Conservation (phyloP, 148 eudicot species). For the Polygonum maritimum region DNA sequence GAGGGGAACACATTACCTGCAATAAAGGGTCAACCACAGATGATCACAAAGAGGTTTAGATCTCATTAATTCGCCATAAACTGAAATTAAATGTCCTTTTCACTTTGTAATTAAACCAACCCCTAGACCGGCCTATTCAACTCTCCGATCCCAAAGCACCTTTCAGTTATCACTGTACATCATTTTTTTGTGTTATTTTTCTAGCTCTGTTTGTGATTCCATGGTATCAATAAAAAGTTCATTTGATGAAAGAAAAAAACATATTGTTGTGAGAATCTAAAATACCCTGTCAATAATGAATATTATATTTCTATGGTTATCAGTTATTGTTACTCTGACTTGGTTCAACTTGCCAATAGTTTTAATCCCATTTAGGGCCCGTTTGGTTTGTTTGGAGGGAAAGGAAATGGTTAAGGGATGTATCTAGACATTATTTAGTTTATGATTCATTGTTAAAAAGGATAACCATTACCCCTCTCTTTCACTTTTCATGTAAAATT, state of each 20-base stretch:
- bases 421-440: too few relatives aligned
- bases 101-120: background rate
- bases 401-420: too few relatives aligned
- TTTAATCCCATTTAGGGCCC: background rate
- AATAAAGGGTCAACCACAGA: slow-evolving; percentile 4
- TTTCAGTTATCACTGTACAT: background rate
- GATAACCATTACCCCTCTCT: too few relatives aligned
- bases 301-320: background rate
- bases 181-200: background rate
- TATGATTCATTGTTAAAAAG: too few relatives aligned
- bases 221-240: too few relatives aligned
- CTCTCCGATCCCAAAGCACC: background rate
- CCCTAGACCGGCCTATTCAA: background rate
- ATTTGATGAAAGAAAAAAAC: too few relatives aligned
- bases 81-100: background rate
- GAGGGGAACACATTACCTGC: slow-evolving; percentile 5
- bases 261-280: too few relatives aligned
- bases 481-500: too few relatives aligned
- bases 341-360: background rate
- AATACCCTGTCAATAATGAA: background rate
- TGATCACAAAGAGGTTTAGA: background rate
- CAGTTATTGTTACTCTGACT: background rate
- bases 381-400: too few relatives aligned
- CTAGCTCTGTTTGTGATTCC: background rate
- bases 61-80: background rate